Evolutionary conservation across 805 yeast genomes (phyloP).

Genomic region (Cephaloascus albidus): DNA sequence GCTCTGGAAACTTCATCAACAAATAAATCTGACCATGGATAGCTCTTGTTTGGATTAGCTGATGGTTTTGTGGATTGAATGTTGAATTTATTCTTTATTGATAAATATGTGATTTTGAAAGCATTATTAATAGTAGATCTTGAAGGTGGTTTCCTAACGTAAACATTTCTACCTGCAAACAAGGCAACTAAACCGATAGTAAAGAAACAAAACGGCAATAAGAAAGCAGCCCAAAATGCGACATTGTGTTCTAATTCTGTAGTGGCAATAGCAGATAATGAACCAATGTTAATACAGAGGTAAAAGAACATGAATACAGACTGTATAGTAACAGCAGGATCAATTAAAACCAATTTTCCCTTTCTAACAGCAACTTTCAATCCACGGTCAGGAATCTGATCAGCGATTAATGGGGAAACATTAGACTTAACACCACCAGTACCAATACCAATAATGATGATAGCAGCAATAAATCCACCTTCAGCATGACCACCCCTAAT

Average conservation of each 20-base stretch:
- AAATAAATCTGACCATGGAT: constrained; percentile 57
- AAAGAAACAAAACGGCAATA: constrained; percentile 58
- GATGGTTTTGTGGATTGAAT: constrained; percentile 53
- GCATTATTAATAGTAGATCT: constrained; percentile 52
- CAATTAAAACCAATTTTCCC: constrained; percentile 18
- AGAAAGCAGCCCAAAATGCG: constrained; percentile 70
- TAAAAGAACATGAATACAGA: constrained; percentile 70
- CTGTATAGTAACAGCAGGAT: constrained; percentile 64
- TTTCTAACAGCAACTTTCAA: constrained; percentile 4
- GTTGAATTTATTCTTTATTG: constrained; percentile 36
- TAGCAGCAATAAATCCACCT: constrained; percentile 52
- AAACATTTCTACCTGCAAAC: constrained; percentile 42
- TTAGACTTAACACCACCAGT: constrained; percentile 79
- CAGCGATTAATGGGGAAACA: constrained; percentile 67
- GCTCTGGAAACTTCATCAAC: constrained; percentile 68
- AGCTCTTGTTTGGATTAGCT: constrained; percentile 32
- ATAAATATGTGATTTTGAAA: constrained; percentile 32
- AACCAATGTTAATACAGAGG: constrained; percentile 68
- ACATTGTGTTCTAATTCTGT: constrained; percentile 58
- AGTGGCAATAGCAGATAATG: constrained; percentile 68
- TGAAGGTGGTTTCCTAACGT: constrained; percentile 50
- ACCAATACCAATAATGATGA: constrained; percentile 60
- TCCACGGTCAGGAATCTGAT: constrained; percentile 8
- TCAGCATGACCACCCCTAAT: constrained; percentile 39
- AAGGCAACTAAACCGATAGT: constrained; percentile 42